Evolutionary conservation across 768 basidiomycete genomes (phyloP).

Genomic region (Lactarius evosmus): DNA sequence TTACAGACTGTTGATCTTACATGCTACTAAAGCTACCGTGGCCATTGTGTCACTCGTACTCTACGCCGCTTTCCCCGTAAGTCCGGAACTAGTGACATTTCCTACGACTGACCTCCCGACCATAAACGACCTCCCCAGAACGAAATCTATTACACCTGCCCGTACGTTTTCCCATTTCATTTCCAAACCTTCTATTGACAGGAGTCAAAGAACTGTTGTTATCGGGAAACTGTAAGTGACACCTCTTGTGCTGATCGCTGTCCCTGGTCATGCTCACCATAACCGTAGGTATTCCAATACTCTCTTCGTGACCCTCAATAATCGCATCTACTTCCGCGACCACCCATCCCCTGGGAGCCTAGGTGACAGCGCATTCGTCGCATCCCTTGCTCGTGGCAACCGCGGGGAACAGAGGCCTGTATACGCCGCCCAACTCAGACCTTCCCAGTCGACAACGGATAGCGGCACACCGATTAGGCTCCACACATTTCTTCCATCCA

Average conservation of each 20-base stretch:
- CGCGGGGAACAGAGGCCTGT: not conserved
- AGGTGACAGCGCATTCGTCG: not conserved
- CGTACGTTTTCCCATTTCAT: not conserved
- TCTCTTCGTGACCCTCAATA: constrained; percentile 29
- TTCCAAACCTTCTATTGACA: not conserved
- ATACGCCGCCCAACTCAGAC: not conserved
- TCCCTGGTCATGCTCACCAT: not conserved
- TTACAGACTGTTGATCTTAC: not conserved
- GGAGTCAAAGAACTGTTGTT: constrained; percentile 20
- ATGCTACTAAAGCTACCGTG: not conserved
- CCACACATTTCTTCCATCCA: not conserved
- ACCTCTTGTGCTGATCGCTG: not conserved
- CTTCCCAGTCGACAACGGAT: not conserved
- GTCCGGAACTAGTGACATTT: not conserved
- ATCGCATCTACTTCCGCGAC: constrained; percentile 6
- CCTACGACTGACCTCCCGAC: not conserved
- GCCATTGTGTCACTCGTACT: not conserved
- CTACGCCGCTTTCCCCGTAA: constrained; percentile 3
- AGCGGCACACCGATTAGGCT: not conserved
- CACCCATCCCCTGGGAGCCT: not conserved
- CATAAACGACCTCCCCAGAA: not conserved
- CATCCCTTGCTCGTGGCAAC: not conserved
- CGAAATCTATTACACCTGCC: constrained; percentile 2
- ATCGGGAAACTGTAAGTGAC: constrained; percentile 21
- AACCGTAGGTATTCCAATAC: constrained; percentile 27